Percentiles rank a stretch among this genome's conserved stretches.
phyloP scores from a whole-genome alignment of 805 yeast genomes.

The Metschnikowia shivogae region DNA sequence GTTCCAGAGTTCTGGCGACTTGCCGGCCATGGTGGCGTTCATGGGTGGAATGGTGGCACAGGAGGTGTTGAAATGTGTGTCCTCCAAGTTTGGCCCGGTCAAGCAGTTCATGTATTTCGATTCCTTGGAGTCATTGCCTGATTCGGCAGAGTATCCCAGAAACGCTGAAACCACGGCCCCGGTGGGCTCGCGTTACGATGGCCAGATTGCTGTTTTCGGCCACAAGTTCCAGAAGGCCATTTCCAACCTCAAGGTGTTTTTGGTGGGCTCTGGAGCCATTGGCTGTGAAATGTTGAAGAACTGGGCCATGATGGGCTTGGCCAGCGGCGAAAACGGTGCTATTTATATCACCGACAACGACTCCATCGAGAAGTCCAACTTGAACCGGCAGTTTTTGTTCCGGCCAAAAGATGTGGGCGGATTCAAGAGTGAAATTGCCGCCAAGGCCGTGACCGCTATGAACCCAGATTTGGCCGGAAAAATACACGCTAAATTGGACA shows the following conservation, averaged over 20 bases:
- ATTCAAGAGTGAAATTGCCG: slow-evolving; percentile 87
- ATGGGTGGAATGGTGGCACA: slow-evolving; percentile 95
- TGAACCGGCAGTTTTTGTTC: slow-evolving; percentile 94
- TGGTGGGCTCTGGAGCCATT: slow-evolving; percentile 97
- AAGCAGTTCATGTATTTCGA: slow-evolving; percentile 92
- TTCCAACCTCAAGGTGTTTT: slow-evolving; percentile 74
- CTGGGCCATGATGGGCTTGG: slow-evolving; percentile 97
- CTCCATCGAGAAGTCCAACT: slow-evolving; percentile 89
- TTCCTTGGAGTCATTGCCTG: slow-evolving; percentile 86
- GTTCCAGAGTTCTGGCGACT: slow-evolving; percentile 85
- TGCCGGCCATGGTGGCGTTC: slow-evolving; percentile 85
- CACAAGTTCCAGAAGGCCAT: slow-evolving; percentile 65
- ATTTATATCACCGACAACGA: slow-evolving; percentile 90
- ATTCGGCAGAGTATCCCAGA: slow-evolving; percentile 52
- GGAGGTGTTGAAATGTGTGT: slow-evolving; percentile 91
- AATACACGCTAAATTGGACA: slow-evolving; percentile 72
- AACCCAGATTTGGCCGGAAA: slow-evolving; percentile 79
- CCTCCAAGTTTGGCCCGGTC: slow-evolving; percentile 92
- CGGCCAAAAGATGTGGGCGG: slow-evolving; percentile 92
- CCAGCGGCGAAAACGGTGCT: slow-evolving; percentile 84
- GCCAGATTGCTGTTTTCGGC: slow-evolving; percentile 95
- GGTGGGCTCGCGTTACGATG: slow-evolving; percentile 78
- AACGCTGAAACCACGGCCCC: slow-evolving; percentile 72
- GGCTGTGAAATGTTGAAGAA: slow-evolving; percentile 98
- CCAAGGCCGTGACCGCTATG: slow-evolving; percentile 77